Evolutionary conservation across 2,329 filamentous ascomycete species (phyloP).

Genomic region (Fusarium compactum): DNA sequence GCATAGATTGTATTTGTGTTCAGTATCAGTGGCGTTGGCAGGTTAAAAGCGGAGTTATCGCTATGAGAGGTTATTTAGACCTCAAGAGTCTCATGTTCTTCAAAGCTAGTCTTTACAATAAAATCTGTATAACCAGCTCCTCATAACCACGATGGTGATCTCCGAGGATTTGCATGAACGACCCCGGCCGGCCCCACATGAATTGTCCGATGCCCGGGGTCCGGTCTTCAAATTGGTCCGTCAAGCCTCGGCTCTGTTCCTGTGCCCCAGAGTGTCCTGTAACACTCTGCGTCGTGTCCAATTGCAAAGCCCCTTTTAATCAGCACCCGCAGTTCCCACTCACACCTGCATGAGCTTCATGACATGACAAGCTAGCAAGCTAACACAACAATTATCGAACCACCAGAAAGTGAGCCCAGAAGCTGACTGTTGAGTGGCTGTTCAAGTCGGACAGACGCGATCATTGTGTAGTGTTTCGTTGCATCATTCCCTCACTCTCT

Average conservation of each 20-base stretch:
- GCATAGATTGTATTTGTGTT: conserved; percentile 32
- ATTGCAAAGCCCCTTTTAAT: conserved; percentile 34
- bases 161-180: conserved; percentile 1
- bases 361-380: conserved; percentile 34
- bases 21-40: conserved; percentile 25
- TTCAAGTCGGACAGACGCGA: conserved; percentile 28
- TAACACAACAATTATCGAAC: conserved; percentile 30
- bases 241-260: conserved; percentile 9
- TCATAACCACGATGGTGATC: background rate
- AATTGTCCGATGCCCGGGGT: conserved; percentile 33
- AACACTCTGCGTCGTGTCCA: conserved; percentile 13
- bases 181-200: conserved; percentile 33
- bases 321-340: conserved; percentile 27
- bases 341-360: conserved; percentile 37
- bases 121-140: background rate
- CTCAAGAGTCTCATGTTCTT: background rate
- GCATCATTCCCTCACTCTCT: background rate
- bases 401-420: conserved; percentile 41
- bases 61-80: background rate
- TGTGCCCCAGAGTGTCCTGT: conserved; percentile 8
- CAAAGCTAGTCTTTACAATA: background rate
- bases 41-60: conserved; percentile 4
- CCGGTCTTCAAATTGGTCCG: conserved; percentile 29
- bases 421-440: conserved; percentile 30
- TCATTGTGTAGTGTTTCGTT: conserved; percentile 14